Percentiles rank a stretch among this genome's conserved stretches.
Conservation (phyloP, 2,329 filamentous ascomycete genomes). For the Fusarium oxysporum region DNA sequence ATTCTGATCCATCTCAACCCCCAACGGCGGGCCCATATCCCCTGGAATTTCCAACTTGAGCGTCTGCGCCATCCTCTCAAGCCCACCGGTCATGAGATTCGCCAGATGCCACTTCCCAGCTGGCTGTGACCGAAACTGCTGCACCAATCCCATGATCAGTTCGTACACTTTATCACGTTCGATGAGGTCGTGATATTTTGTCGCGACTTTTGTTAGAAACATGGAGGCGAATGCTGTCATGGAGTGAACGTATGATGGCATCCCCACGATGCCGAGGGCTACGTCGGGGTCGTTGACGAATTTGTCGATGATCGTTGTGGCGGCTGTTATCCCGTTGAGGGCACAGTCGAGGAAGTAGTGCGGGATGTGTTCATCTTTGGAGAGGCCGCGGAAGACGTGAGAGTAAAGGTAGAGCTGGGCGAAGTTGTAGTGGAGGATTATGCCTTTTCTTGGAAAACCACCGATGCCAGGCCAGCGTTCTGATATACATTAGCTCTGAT, state of each 20-base stretch:
- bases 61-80: constrained; percentile 47
- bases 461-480: constrained; percentile 52
- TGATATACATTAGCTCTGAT: neutral
- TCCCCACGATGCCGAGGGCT: constrained; percentile 52
- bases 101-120: constrained; percentile 59
- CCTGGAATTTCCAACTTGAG: constrained; percentile 4
- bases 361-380: constrained; percentile 43
- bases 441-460: constrained; percentile 52
- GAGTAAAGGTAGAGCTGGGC: constrained; percentile 55
- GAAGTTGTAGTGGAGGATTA: constrained; percentile 53
- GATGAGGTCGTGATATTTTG: constrained; percentile 55
- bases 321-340: constrained; percentile 47
- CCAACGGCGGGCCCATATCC: neutral
- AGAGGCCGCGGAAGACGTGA: constrained; percentile 52
- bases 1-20: neutral
- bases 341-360: constrained; percentile 48
- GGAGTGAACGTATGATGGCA: constrained; percentile 63
- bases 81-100: constrained; percentile 57
- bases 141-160: constrained; percentile 52
- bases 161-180: constrained; percentile 52
- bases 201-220: constrained; percentile 59
- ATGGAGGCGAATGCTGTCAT: constrained; percentile 64
- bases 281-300: constrained; percentile 55
- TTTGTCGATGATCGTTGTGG: constrained; percentile 56
- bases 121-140: constrained; percentile 53